Percentiles rank a stretch among this genome's conserved stretches.
These are phyloP conservation scores for Spathaspora sp. DNA, from an alignment of 1,139 yeast genomes.

Conservation along the genomic window DNA sequence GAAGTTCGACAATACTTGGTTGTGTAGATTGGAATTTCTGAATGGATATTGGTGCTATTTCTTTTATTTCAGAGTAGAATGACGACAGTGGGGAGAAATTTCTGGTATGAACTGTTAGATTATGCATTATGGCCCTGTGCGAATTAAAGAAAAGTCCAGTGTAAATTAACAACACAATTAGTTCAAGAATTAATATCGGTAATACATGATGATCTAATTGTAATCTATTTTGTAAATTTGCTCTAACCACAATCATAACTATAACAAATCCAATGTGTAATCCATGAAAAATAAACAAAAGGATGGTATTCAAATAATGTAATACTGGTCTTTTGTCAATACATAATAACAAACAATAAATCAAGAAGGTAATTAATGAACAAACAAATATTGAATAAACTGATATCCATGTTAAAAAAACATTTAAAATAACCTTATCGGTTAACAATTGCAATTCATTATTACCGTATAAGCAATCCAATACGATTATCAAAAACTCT, in stretches of 20 bases:
- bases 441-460: neutral
- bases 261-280: constrained; percentile 3
- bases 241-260: constrained; percentile 7
- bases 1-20: neutral
- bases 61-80: constrained; percentile 8
- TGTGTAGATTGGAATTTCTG: neutral
- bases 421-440: neutral
- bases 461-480: constrained; percentile 7
- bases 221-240: neutral
- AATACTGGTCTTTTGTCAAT: constrained; percentile 7
- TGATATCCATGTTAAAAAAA: constrained; percentile 5
- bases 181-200: constrained; percentile 10
- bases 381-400: constrained; percentile 7
- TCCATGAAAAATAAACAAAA: constrained; percentile 6
- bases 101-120: constrained; percentile 1
- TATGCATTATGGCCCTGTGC: constrained; percentile 5
- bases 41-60: neutral
- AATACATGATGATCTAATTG: constrained; percentile 2
- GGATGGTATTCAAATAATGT: constrained; percentile 10
- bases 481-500: constrained; percentile 4
- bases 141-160: constrained; percentile 7
- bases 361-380: constrained; percentile 6
- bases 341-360: constrained; percentile 7
- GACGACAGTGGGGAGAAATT: constrained; percentile 10
- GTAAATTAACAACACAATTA: constrained; percentile 8